Evolutionary conservation across 1,139 yeast genomes (phyloP).

Genomic region (Saccharomyces hybrid): DNA sequence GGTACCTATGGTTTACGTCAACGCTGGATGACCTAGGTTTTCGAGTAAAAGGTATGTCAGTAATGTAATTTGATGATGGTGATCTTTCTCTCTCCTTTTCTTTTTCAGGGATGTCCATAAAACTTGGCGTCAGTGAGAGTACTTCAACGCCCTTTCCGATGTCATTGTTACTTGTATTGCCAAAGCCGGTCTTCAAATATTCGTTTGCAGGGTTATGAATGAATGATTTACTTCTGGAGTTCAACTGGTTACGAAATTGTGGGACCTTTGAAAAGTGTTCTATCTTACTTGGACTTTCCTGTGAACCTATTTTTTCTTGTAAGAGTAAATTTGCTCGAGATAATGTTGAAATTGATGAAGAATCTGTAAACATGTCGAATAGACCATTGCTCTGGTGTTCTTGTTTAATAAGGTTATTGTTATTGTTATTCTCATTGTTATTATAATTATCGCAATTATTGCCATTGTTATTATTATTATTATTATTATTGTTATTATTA

Average conservation of each 20-base stretch:
- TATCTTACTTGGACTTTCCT: conserved; percentile 1
- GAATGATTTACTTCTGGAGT: not conserved
- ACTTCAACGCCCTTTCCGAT: conserved; percentile 32
- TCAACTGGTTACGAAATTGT: not conserved
- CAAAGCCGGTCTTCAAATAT: conserved; percentile 9
- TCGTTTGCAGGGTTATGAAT: conserved; percentile 5
- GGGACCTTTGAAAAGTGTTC: conserved; percentile 4
- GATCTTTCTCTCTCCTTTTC: not conserved
- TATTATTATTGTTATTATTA: not conserved
- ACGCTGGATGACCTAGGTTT: conserved; percentile 24
- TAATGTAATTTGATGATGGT: not conserved
- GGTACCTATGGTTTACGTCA: conserved; percentile 22
- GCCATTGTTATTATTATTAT: not conserved
- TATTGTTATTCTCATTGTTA: not conserved
- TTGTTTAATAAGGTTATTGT: not conserved
- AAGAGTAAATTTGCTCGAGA: conserved; percentile 16
- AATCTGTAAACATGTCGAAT: conserved; percentile 35
- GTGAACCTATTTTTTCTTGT: conserved; percentile 14
- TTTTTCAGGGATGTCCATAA: conserved; percentile 32
- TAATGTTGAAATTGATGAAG: conserved; percentile 20
- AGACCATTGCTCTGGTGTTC: conserved; percentile 30
- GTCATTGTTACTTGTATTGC: conserved; percentile 20
- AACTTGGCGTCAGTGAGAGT: conserved; percentile 34
- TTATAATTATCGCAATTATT: too few relatives aligned
- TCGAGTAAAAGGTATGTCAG: not conserved